Base-by-base conservation (phyloP, 1,284 basidiomycete genomes). In the Somion occarium region DNA sequence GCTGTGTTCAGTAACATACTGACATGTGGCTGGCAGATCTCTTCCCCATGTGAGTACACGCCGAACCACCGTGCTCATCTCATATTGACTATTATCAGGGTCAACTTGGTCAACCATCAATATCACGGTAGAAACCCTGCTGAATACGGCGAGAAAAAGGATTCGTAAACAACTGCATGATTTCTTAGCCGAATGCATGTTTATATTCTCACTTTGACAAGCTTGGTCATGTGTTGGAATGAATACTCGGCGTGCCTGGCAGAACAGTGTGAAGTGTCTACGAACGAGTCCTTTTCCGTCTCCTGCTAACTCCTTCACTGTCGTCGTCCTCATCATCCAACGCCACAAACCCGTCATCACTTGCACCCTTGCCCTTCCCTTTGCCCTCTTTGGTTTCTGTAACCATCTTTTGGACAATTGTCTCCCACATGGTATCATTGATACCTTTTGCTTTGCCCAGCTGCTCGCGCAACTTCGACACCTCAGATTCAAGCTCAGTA, bases 91-190 rank as follows among this genome's bases (percentile, higher is more conserved):
- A 46, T 53, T 54, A 37, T 25, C 61, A 94, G 91, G 92, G 84
- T 96, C 73, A 96, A 97, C 74, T 73, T 95, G 52, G 92, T 93
- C 62, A 88, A 94, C 69, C 93, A 97, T 70, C 84, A 83, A 50
- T 72, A 85, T 67, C 93, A 97, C 66, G 93, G 93, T 11, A 84
- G 85, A 23, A 90, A 95, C 65, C 79, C 86, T 23, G 79, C 83
- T 56, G 94, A 93, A 70, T 96, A 95, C 61, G 76, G 59, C 51
- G 56, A 59, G 41, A 58, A 63, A 23, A 58, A 61, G 34, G 56
- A 62, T 12, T 58, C 59, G 43, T 61, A 57, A 53, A 56, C 19
- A 15, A 46, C 25, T 25, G n/a, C 39, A 22, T 18, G 39, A 9
- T n/a, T 30, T 22, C 45, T 42, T 24, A n/a, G n/a, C n/a, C 24